These are phyloP conservation scores for Schrenkiella parvula DNA, from an alignment of 345 rosid species.

Conservation along the genomic window DNA sequence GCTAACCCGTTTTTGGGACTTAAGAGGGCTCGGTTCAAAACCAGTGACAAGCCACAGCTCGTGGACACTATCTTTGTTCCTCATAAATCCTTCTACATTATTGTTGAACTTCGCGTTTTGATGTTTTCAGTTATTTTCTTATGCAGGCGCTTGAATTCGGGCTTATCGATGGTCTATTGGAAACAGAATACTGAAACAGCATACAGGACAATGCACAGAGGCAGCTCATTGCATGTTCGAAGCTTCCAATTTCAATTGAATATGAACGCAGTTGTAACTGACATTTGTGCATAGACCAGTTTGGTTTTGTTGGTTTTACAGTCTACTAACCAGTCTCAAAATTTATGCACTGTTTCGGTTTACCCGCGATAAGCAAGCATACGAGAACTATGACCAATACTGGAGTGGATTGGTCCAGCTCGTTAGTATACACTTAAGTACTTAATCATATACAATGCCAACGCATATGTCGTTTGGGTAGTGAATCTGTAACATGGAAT, in stretches of 20 bases:
- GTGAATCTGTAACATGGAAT: not conserved
- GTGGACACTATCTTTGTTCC: not conserved
- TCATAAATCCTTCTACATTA: not conserved
- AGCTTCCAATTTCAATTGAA: constrained; percentile 17
- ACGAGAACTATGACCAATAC: not conserved
- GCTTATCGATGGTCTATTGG: constrained; percentile 71
- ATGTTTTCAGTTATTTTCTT: not conserved
- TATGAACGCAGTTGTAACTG: constrained; percentile 7
- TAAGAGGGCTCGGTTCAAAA: not conserved
- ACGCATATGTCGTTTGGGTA: not conserved
- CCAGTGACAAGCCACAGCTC: not conserved
- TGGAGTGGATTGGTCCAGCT: not conserved
- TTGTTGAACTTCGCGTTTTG: not conserved
- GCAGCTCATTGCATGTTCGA: constrained; percentile 9
- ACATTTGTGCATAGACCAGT: constrained; percentile 22
- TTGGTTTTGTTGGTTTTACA: constrained; percentile 1
- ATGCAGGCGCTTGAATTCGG: constrained; percentile 88
- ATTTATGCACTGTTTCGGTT: not conserved
- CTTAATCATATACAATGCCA: constrained; percentile 11
- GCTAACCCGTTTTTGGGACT: not conserved
- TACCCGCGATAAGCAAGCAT: not conserved
- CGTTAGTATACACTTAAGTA: constrained; percentile 10
- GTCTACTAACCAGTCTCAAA: not conserved
- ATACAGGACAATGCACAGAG: not conserved
- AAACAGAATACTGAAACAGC: constrained; percentile 59